These are phyloP conservation scores for Climacium dendroides DNA, from an alignment of 225 moss, liverwort and hornwort species.

Conservation along the genomic window DNA sequence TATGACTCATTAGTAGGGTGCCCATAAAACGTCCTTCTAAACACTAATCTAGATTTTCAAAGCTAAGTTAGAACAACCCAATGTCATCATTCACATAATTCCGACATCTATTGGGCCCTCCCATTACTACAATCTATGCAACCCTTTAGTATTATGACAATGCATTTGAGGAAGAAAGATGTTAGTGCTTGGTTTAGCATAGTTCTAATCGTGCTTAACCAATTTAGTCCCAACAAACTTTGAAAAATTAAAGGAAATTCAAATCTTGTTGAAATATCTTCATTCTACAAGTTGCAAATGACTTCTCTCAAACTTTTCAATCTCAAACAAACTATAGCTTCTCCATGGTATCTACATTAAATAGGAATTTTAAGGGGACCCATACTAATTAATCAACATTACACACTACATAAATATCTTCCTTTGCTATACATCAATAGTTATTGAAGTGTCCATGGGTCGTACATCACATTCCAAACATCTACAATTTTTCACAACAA, in stretches of 20 bases:
- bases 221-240: not conserved
- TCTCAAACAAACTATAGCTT: not conserved
- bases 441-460: no score
- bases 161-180: not conserved
- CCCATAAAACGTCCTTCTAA: not conserved
- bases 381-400: no score
- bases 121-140: not conserved
- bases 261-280: no score
- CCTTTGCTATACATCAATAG: no score
- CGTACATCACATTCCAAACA: no score
- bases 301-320: not conserved
- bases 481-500: no score
- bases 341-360: no score
- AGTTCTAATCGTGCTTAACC: rapidly evolving
- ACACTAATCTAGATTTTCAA: not conserved
- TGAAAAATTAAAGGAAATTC: not conserved
- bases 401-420: no score
- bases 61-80: not conserved
- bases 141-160: not conserved
- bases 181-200: rapidly evolving
- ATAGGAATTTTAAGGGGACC: no score
- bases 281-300: not conserved
- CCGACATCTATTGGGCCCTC: rapidly evolving
- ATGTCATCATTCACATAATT: not conserved
- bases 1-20: not conserved